These are phyloP conservation scores for Dentipellis fragilis DNA, from an alignment of 768 basidiomycete genomes.

Conservation along the genomic window DNA sequence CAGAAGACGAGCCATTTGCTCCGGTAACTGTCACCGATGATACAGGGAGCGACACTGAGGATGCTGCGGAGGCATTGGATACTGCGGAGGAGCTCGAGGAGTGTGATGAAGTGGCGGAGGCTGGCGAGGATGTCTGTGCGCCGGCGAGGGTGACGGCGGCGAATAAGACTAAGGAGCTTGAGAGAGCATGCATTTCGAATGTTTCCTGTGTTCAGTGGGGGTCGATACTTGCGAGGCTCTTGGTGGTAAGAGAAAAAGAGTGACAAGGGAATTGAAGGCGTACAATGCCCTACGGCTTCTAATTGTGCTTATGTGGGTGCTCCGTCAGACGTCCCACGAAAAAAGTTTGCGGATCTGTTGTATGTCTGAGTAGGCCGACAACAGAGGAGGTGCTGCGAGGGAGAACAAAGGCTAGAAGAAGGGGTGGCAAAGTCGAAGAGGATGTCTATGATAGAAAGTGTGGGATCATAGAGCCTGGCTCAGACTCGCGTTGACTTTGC, in stretches of 20 bases:
- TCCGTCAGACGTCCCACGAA: too few species aligned
- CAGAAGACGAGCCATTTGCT: constrained; percentile 7
- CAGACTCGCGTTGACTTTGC: too few species aligned
- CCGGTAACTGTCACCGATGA: constrained; percentile 8
- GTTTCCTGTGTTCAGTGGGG: background rate
- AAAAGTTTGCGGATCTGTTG: too few species aligned
- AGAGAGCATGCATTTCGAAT: background rate
- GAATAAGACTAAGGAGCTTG: constrained; percentile 5
- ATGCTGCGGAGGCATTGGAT: background rate
- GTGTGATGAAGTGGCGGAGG: background rate
- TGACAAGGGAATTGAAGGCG: background rate
- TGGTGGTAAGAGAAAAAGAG: background rate
- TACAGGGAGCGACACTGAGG: constrained; percentile 1
- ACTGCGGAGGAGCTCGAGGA: background rate
- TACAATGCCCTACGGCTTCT: too few species aligned
- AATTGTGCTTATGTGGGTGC: too few species aligned
- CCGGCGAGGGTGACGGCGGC: background rate
- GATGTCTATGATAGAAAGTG: too few species aligned
- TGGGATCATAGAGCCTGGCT: too few species aligned
- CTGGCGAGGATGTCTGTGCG: constrained; percentile 1
- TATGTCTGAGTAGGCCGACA: too few species aligned
- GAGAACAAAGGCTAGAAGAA: too few species aligned
- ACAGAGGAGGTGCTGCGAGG: too few species aligned
- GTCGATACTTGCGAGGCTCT: background rate
- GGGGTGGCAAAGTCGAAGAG: too few species aligned